phyloP scores from a whole-genome alignment of 1,284 basidiomycete genomes.

The Puccinia triticina region DNA sequence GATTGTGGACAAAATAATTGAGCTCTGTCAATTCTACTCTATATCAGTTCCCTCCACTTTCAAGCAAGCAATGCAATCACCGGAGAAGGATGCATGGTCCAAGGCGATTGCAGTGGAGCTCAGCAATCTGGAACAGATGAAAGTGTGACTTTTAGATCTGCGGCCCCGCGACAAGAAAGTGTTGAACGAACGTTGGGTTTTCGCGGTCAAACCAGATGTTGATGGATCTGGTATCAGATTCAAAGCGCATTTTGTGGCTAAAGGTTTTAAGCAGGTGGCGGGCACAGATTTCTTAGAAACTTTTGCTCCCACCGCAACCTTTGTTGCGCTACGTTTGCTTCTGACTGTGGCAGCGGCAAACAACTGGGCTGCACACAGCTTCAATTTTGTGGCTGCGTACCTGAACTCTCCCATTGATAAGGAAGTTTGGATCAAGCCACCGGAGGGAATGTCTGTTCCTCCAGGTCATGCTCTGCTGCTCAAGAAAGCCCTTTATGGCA shows the following conservation, averaged over 20 bases:
- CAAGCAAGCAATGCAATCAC: constrained; percentile 7
- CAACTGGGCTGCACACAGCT: no score
- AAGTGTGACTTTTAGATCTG: background rate
- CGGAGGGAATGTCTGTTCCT: no score
- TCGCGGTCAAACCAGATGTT: background rate
- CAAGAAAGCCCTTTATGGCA: constrained; percentile 21
- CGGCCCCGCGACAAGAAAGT: background rate
- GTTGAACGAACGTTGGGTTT: background rate
- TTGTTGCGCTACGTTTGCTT: background rate
- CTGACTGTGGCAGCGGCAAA: background rate
- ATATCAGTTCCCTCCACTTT: background rate
- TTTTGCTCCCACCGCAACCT: constrained; percentile 9
- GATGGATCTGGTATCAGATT: background rate
- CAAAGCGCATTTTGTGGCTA: constrained; percentile 11
- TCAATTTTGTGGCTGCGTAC: no score
- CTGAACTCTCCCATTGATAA: no score
- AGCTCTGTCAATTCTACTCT: background rate
- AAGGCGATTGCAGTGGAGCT: constrained; percentile 1
- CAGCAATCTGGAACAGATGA: background rate
- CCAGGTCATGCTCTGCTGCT: no score
- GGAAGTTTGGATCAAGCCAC: no score
- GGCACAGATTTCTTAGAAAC: constrained; percentile 27
- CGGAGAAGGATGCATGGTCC: background rate
- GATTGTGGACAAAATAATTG: background rate
- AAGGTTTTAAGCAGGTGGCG: background rate